Evolutionary conservation across 73 alveolate species (phyloP), one percentile per base, ranked within the genome.

Genomic region (Symbiodinium natans): DNA sequence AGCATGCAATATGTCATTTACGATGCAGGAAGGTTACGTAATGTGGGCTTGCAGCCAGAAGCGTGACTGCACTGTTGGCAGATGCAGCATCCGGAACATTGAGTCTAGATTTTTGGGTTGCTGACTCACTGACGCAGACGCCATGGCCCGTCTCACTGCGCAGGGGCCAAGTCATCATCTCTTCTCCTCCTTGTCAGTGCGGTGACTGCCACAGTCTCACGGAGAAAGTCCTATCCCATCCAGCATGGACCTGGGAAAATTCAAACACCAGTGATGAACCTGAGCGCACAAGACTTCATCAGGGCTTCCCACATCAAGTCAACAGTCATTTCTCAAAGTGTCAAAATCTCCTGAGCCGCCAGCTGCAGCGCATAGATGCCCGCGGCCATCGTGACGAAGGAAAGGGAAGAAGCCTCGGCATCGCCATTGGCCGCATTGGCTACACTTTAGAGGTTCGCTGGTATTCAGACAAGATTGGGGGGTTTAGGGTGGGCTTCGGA

Each of bases 301-400:
- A 31, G 82, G 38, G 82, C 82, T 27, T 21, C 82, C 38, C 38
- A 29, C 5, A 68, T 21, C 82, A 21, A 85, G 46, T 11, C 39
- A 9, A 34, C 48, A 23, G 89, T 13, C 39, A 11, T 9, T n/a
- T n/a, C n/a, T n/a, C n/a, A 9, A 27, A 82, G 52, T 42, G 41
- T 74, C 34, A 33, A 7, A 33, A 7, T 74, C 43, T 33, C 36
- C 38, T 31, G 46, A 74, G 85, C 43, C 23, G 39, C 21, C 34
- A 29, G 54, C 97, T 90, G 97, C 82, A 90, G 27, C 40, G 46
- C 11, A 56, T 15, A 90, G 41, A 90, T 90, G 77, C 97, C 68
- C n/a, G 74, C 97, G 38, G 97, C 77, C 97, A 90, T 90, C 80
- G 97, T 90, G 52, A 68, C 34, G 19, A 90, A 90, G 88, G 97